A percentile compares a stretch with the other conserved stretches of the same genome.
These are phyloP conservation scores for Melampsora larici-populina DNA, from an alignment of 1,284 basidiomycete species.

Conservation along the genomic window DNA sequence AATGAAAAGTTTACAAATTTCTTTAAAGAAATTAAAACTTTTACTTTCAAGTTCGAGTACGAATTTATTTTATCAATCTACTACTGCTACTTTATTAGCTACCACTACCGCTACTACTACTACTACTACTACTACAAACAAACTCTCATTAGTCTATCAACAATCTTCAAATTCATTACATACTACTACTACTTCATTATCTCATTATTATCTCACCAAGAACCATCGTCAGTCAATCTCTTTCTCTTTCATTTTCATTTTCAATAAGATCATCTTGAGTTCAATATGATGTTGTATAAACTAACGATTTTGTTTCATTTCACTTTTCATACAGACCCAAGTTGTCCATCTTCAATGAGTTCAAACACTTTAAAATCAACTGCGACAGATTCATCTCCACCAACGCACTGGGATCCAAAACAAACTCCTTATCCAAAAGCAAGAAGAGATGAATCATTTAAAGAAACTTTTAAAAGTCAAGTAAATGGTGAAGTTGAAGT, in stretches of 20 bases:
- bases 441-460: conserved; percentile 58
- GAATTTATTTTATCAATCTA: no score
- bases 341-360: neutral
- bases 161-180: no score
- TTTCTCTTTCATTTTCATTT: neutral
- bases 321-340: no score
- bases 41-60: no score
- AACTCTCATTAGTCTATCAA: no score
- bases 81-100: no score
- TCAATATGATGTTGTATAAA: neutral
- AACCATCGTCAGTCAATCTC: neutral
- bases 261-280: no score
- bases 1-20: no score
- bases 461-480: conserved; percentile 67
- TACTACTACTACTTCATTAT: no score
- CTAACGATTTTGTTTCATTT: neutral
- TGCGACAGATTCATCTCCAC: conserved; percentile 50
- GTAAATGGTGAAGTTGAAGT: conserved; percentile 63
- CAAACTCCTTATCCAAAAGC: conserved; percentile 61
- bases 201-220: neutral
- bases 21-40: no score
- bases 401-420: conserved; percentile 12
- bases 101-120: no score
- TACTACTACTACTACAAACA: no score
- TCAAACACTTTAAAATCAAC: neutral